A percentile compares a stretch with the other conserved stretches of the same genome.
phyloP scores from a whole-genome alignment of 352 stramenopile genomes.

The Pythium folliculosum region DNA sequence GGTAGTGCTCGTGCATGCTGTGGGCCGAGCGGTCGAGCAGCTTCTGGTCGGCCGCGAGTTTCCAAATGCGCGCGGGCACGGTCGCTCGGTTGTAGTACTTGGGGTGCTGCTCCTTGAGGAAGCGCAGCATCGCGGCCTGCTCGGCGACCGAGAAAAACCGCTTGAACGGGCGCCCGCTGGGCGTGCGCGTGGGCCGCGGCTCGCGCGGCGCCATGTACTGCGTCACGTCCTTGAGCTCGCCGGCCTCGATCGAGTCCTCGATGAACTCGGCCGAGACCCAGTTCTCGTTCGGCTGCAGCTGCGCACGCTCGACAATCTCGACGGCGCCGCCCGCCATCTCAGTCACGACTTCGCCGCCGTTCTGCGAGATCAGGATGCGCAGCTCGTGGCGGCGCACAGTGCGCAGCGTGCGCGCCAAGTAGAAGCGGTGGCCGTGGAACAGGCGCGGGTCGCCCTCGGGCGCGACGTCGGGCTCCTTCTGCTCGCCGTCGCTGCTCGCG shows the following conservation, averaged over 20 bases:
- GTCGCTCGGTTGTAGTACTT: constrained; percentile 10
- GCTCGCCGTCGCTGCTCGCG: constrained; percentile 15
- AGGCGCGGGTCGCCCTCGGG: constrained; percentile 5
- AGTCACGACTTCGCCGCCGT: constrained; percentile 38
- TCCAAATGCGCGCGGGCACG: constrained; percentile 25
- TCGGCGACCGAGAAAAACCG: constrained; percentile 44
- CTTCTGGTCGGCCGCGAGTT: constrained; percentile 7
- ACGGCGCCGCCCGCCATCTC: constrained; percentile 12
- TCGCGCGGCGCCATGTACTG: constrained; percentile 38
- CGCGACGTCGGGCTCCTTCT: constrained; percentile 12
- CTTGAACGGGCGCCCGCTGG: constrained; percentile 15
- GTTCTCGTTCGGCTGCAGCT: constrained; percentile 29
- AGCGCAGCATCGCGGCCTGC: constrained; percentile 53
- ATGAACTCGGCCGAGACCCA: constrained; percentile 56
- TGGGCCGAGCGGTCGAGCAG: constrained; percentile 32
- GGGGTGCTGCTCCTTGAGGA: constrained; percentile 27
- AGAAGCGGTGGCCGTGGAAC: constrained; percentile 44
- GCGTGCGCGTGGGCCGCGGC: not conserved
- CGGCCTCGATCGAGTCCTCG: constrained; percentile 43
- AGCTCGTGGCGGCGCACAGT: constrained; percentile 28
- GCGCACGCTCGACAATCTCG: constrained; percentile 44
- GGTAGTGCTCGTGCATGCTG: constrained; percentile 64
- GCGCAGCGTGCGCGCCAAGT: constrained; percentile 35
- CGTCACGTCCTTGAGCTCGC: constrained; percentile 31
- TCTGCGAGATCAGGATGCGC: constrained; percentile 31